Base-by-base conservation (phyloP, 345 rosid genomes). In the Hypericum perforatum region DNA sequence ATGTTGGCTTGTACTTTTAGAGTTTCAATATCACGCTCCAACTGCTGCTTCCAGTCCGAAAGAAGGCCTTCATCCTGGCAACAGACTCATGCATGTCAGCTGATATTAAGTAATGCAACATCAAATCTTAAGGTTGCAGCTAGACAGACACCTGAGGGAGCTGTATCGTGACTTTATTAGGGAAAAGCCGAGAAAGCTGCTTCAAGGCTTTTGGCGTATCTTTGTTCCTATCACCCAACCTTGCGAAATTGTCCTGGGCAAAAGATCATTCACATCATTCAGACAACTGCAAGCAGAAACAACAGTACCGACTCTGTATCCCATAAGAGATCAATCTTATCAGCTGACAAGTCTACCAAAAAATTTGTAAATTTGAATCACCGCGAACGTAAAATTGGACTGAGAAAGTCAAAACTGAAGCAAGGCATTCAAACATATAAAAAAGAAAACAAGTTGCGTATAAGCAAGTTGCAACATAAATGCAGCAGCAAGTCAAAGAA, bases 131-230 rank as follows among this genome's bases (percentile, higher is more conserved):
- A 43, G 42, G 16, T 50, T 12, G 11, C 32, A 41, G n/a, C n/a
- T n/a, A 11, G 67, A 39, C 54, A 61, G 45, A 50, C 51, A 92
- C 99, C 97, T 89, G 97, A 74, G 99, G 99, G 52, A 86, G 62
- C 69, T 94, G 99, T 70, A 94, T 82, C 12, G 84, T 63, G 60
- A 94, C 85, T 87, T 85, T 94, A 76, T 94, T 88, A 6, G 99
- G 95, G 65, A 94, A 84, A 51, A 94, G 89, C 41, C 97, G 75
- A 54, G 83, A 70, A 38, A 94, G 80, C 58, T 94, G 99, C 74
- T 88, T 94, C 89, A 84, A 61, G 22, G 87, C 67, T 77, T 94
- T 94, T 14, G 94, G 86, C 13, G 70, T 81, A 69, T 94, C 99
- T 65, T 88, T 94, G 75, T 76, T 82, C 70, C 84, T 85, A 53